These are phyloP conservation scores for Mortierella alpina DNA, from an alignment of 192 early-diverging fungal genomes.

Conservation along the genomic window DNA sequence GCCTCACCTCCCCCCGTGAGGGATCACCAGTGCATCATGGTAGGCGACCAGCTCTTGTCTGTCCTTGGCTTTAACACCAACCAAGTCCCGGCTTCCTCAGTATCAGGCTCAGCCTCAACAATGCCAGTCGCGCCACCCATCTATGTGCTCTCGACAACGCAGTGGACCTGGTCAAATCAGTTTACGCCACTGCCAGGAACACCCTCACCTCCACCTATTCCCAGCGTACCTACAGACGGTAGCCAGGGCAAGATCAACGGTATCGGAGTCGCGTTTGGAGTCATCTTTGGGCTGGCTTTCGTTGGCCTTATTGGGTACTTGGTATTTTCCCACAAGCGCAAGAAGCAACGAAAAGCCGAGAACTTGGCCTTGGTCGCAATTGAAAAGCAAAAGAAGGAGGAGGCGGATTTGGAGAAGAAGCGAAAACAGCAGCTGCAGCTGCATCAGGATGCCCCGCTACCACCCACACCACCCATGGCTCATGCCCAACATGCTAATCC, in stretches of 20 bases:
- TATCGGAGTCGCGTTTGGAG: constrained; percentile 24
- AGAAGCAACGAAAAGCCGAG: constrained; percentile 17
- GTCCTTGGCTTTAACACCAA: constrained; percentile 42
- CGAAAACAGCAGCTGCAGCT: constrained; percentile 11
- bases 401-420: constrained; percentile 22
- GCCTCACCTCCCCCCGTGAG: constrained; percentile 22
- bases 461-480: neutral
- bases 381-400: constrained; percentile 17
- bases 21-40: constrained; percentile 40
- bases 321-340: constrained; percentile 21
- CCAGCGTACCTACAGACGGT: constrained; percentile 19
- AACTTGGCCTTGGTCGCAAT: constrained; percentile 24
- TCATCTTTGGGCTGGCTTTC: constrained; percentile 30
- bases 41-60: constrained; percentile 40
- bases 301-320: constrained; percentile 25
- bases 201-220: constrained; percentile 19
- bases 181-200: constrained; percentile 26
- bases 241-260: constrained; percentile 27
- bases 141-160: constrained; percentile 30
- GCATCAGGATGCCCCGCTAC: neutral
- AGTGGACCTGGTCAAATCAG: constrained; percentile 20
- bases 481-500: constrained; percentile 8
- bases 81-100: constrained; percentile 14
- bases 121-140: constrained; percentile 25
- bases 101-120: neutral